Percentiles rank a stretch among this genome's conserved stretches.
Conservation (phyloP, 257 asterid species). For the Capsicum rhomboideum region DNA sequence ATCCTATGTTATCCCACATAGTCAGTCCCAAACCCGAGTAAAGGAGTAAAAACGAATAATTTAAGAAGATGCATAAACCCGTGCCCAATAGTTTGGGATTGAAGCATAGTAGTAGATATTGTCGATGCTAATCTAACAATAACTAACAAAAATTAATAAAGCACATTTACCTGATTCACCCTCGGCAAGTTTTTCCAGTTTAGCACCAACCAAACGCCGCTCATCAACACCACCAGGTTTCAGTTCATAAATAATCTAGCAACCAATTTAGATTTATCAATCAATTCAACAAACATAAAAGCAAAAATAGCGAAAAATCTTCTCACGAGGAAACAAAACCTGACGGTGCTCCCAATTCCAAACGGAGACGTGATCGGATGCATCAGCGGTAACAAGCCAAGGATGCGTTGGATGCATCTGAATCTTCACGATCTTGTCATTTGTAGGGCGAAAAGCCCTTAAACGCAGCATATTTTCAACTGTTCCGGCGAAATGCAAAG, state of each 20-base stretch:
- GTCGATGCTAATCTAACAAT: neutral
- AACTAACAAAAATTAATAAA: too few relatives aligned
- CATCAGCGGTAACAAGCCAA: slow-evolving; percentile 96
- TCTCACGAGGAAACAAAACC: slow-evolving; percentile 25
- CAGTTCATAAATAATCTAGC: slow-evolving; percentile 88
- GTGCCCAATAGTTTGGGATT: neutral
- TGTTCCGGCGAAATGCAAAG: neutral
- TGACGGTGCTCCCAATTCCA: slow-evolving; percentile 99
- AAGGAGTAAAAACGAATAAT: neutral
- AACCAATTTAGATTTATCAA: neutral
- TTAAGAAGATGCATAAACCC: neutral
- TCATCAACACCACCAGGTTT: slow-evolving; percentile 99
- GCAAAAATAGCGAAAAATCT: neutral
- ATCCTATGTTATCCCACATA: neutral
- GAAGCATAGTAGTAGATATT: neutral
- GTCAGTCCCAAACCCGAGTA: neutral
- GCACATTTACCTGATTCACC: slow-evolving; percentile 68
- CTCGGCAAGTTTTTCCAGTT: slow-evolving; percentile 94
- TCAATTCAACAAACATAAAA: neutral
- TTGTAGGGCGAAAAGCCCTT: slow-evolving; percentile 90
- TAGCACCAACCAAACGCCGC: slow-evolving; percentile 98
- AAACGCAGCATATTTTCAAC: slow-evolving; percentile 51
- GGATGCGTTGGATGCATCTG: slow-evolving; percentile 99
- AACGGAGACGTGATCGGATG: slow-evolving; percentile 97
- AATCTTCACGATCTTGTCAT: slow-evolving; percentile 91